Base-by-base conservation (phyloP, 2,329 filamentous ascomycete genomes). In the Ceratocystis colombiana region DNA sequence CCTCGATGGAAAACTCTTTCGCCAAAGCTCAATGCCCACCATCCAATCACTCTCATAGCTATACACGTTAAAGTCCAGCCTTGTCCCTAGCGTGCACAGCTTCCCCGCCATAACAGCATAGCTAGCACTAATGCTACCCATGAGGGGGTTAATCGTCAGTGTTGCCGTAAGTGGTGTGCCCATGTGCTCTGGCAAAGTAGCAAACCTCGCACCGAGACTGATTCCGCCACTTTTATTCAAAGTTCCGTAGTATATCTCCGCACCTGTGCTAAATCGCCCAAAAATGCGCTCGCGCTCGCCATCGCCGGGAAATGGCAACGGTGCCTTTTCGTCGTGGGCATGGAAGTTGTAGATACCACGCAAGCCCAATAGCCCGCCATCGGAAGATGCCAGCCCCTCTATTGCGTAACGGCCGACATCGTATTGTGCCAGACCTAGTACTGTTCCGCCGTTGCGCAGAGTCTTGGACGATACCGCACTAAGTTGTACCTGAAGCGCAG, bases 11-110 rank as follows among this genome's bases (percentile, higher is more conserved):
- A 76, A 74, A 22, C 79, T 79, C 71, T 84, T 87, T 72, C 89
- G 86, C 93, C 94, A 99, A 55, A 97, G 79, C 77, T 99, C 94
- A 77, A 90, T 89, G 15, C 94, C 94, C 28, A 97, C 83, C 30
- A 91, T 87, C 80, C 96, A 88, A 67, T 94, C 89, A 73, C 90
- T 96, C 78, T 99, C 94, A 78, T 96, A 99, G 74, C 90, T 96
- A 77, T 96, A 97, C 62, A 96, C 88, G 72, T 99, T 99, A 77
- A 99, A 99, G 73, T 95, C 91, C 77, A 97, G 93, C 62, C 88
- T 86, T 25, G 91, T 95, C 69, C 91, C 94, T 62, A 99, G 82
- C 10, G 90, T 89, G 70, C 96, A 84, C 71, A 90, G 85, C 44
- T 84, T 84, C 2, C 90, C 90, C 1, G 93, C 93, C 72, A 90